Conservation (phyloP, 31 red algal species). For the Bonnemaisonia californica region DNA sequence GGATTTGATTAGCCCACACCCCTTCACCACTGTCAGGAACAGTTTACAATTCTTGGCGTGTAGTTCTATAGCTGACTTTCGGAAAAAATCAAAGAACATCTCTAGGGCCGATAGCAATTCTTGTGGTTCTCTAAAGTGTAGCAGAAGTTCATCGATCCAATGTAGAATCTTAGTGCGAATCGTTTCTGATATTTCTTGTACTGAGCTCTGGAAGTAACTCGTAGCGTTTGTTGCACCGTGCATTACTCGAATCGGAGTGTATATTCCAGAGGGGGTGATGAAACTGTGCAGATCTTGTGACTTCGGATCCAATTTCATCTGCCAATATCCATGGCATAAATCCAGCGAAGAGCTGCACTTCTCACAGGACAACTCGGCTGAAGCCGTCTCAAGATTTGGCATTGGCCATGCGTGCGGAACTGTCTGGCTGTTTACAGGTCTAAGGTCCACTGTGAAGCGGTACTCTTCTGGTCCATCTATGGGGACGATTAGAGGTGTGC, state of each 20-base stretch:
- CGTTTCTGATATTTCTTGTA: background rate
- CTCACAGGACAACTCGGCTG: background rate
- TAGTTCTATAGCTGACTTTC: background rate
- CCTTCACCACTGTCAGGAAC: background rate
- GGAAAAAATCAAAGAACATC: background rate
- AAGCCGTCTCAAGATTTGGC: background rate
- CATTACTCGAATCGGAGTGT: background rate
- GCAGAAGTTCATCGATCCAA: slow-evolving; percentile 4
- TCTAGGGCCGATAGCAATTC: background rate
- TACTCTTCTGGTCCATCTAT: background rate
- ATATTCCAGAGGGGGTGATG: background rate
- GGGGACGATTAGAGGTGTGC: slow-evolving; percentile 1
- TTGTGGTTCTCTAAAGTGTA: background rate
- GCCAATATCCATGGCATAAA: slow-evolving; percentile 3
- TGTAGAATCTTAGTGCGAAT: background rate
- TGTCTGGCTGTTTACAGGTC: background rate
- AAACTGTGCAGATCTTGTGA: background rate
- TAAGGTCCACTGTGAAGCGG: slow-evolving; percentile 3
- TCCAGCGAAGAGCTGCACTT: background rate
- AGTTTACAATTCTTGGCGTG: background rate
- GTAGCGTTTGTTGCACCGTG: background rate
- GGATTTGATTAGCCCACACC: background rate
- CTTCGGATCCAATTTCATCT: background rate
- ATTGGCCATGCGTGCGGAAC: background rate
- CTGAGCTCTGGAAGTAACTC: background rate